Base-by-base conservation (phyloP, 2,329 filamentous ascomycete species). In the Trichoderma sp. region DNA sequence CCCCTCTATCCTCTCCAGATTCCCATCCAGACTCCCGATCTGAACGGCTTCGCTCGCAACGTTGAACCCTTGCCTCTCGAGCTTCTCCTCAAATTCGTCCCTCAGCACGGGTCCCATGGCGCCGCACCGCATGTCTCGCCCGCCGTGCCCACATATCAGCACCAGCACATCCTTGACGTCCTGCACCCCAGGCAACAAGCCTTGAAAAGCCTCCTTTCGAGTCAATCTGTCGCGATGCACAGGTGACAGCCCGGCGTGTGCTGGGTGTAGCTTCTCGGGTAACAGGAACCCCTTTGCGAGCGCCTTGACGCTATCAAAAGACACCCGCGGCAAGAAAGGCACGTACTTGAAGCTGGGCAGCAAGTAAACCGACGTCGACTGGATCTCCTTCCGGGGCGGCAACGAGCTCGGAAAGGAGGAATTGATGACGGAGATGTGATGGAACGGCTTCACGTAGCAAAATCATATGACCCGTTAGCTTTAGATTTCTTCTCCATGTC, bases 311-410 rank as follows among this genome's bases (percentile, higher is more conserved):
- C 85, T 85, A 73, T 90, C 83, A 72, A 87, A 85, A 0, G 85
- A 86, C 0, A 89, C 84, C 17, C 90, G 86, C 3, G 92, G 90
- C 55, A 97, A 88, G 70, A 87, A 88, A 0, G 91, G 90, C 17
- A 97, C 84, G 80, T 94, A 94, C 81, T 90, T 91, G 85, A 97
- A 97, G 79, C 89, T 90, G 3, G 95, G 95, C 36, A 97, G 88
- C 23, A 97, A 85, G 77, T 95, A 92, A 2, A 88, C 92, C 1
- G 92, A 94, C 0, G 87, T 87, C 23, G 80, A 87, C 79, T 86
- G 85, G 70, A 86, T 79, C 20, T 84, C 79, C 15, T 74, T 78
- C 30, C 84, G 81, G 39, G 80, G 80, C 3, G 82, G 83, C n/a
- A 81, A 78, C 8, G 86, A 86, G 36, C 91, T 88, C 11, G 87